Base-by-base conservation (phyloP, 192 early-diverging fungal genomes). In the Podila epigama region DNA sequence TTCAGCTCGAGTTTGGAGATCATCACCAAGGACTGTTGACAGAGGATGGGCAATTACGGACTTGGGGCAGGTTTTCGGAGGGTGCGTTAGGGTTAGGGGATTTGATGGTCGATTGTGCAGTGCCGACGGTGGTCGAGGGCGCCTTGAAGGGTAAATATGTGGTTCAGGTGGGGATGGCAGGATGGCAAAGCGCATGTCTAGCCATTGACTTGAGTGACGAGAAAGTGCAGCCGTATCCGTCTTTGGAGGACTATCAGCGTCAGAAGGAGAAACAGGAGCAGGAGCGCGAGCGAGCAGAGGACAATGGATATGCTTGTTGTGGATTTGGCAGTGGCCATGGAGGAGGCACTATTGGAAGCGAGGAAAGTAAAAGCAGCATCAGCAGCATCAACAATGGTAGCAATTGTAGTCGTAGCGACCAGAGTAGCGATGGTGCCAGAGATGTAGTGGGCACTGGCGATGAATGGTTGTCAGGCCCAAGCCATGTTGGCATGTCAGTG, bases 121-220 rank as follows among this genome's bases (percentile, higher is more conserved):
- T 66, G 4, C 70, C 70, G 1, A 75, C 63, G 3, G 63, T 75
- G 15, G 51, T 75, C 4, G 70, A 75, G 25, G 70, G 70, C 1
- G 58, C 63, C 1, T 60, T 75, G 33, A 66, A 62, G 51, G 66
- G 66, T 42, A 66, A 66, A 41, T 60, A 57, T 66, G 70, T 75
- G 58, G 61, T 75, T 31, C 20, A 40, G 29, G 4, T 75, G 27
- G 70, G 39, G 6, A 60, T 75, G 64, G 70, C 64, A 3, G 70
- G 70, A 4, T 75, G 63, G 70, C 70, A 75, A 34, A 66, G 63
- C 36, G 59, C 64, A 1, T 75, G 70, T 48, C 32, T 75, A 33
- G 70, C 70, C 18, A 75, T 75, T 20, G 70, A 75, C 56, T n/a
- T 75, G 42, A 75, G 59, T 27, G 64, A 66, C 6, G 64, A 75